phyloP scores from a whole-genome alignment of 768 basidiomycete species.

The Fomitopsis serialis region DNA sequence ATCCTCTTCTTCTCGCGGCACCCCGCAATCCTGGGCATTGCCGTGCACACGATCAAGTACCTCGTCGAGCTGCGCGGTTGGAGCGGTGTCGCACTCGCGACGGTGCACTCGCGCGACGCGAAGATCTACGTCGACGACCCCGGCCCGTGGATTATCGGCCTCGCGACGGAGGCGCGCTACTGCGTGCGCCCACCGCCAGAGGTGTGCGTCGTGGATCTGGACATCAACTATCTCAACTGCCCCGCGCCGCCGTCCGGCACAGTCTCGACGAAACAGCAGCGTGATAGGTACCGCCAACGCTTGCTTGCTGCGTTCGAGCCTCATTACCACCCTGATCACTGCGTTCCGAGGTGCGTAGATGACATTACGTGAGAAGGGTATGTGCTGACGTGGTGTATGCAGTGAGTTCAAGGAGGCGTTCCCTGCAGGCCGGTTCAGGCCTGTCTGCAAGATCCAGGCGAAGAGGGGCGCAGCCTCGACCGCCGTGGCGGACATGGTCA shows the following conservation, averaged over 20 bases:
- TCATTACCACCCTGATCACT: constrained; percentile 87
- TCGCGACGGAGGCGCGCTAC: constrained; percentile 81
- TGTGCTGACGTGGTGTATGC: constrained; percentile 7
- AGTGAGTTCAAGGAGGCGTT: constrained; percentile 95
- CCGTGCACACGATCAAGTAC: constrained; percentile 87
- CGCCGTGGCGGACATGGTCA: constrained; percentile 84
- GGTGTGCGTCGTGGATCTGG: constrained; percentile 69
- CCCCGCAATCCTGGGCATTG: constrained; percentile 88
- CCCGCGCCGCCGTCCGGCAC: constrained; percentile 71
- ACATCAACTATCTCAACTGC: constrained; percentile 53
- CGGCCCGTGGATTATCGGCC: constrained; percentile 93
- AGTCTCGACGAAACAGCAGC: constrained; percentile 73
- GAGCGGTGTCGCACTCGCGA: constrained; percentile 80
- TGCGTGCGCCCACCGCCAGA: constrained; percentile 71
- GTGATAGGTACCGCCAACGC: constrained; percentile 73
- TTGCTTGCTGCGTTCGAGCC: constrained; percentile 76
- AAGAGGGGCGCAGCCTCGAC: constrained; percentile 75
- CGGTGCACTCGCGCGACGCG: constrained; percentile 85
- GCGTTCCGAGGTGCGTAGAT: constrained; percentile 55
- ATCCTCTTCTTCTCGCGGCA: constrained; percentile 86
- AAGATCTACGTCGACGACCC: constrained; percentile 95
- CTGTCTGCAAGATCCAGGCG: constrained; percentile 86
- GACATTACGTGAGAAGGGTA: too few species aligned
- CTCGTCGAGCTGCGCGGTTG: constrained; percentile 90
- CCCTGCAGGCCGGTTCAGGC: constrained; percentile 86